phyloP scores from a whole-genome alignment of 352 stramenopile species.

The Pythium chondricola region DNA sequence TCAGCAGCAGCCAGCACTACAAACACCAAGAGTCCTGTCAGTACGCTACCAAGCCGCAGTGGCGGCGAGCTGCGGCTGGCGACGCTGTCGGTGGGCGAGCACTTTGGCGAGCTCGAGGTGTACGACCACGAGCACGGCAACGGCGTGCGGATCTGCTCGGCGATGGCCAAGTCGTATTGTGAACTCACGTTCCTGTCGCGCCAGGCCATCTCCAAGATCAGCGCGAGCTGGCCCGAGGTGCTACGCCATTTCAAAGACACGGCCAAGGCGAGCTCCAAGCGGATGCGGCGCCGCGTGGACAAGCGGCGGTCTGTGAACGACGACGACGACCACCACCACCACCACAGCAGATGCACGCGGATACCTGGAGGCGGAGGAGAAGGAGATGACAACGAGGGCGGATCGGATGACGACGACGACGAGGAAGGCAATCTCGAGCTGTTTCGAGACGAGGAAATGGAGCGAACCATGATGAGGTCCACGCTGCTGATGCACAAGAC shows the following conservation, averaged over 20 bases:
- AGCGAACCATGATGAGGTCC: conserved; percentile 9
- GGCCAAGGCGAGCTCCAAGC: conserved; percentile 34
- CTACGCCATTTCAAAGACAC: conserved; percentile 52
- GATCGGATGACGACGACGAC: conserved; percentile 2
- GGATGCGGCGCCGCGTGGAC: conserved; percentile 31
- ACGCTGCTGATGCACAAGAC: conserved; percentile 15
- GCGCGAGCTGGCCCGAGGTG: conserved; percentile 66
- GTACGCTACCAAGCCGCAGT: no score
- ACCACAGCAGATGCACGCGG: no score
- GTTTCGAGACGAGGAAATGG: conserved; percentile 12
- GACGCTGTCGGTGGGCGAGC: conserved; percentile 42
- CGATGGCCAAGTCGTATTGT: conserved; percentile 69
- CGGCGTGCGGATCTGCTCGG: conserved; percentile 78
- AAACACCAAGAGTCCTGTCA: no score
- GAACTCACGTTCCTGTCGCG: conserved; percentile 78
- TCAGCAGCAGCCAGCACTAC: conserved; percentile 27
- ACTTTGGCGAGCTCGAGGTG: conserved; percentile 86
- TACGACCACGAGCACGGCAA: conserved; percentile 76
- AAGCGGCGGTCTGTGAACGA: conserved; percentile 4
- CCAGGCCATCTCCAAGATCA: conserved; percentile 66
- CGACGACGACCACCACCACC: conserved; percentile 13
- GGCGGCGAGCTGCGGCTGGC: conserved; percentile 40
- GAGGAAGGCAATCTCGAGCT: neutral
- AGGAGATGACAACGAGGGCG: conserved; percentile 30
- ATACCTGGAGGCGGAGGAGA: no score